Base-by-base conservation (phyloP, 139 green algal genomes). In the Parachlorella kessleri region DNA sequence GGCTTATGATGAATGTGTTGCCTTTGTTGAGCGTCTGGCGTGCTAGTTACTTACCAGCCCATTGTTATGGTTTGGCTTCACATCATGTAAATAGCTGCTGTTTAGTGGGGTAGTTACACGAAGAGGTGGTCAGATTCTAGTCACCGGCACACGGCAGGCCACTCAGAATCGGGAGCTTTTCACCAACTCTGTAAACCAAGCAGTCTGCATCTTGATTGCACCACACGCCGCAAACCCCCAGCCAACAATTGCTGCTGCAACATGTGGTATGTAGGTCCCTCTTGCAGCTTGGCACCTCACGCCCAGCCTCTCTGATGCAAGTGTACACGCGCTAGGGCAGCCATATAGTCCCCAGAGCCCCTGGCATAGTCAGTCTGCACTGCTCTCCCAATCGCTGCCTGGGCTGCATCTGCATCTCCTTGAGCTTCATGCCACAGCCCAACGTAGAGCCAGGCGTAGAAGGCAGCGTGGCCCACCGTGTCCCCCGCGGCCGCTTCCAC, bases 361-460 rank as follows among this genome's bases (percentile, higher is more conserved):
- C 71, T 74, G 14, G 85, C 92, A 71, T 96, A 96, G 6, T 74
- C 75, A 9, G 91, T 95, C 2, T 66, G 41, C 3, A 87, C 78
- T 9, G 91, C 87, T 7, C 72, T 41, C 41, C 40, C 6, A 23
- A 96, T 88, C 6, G 85, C 83, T 7, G 68, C 64, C 54, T 83
- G 48, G 6, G 91, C 89, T 28, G 40, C 80, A 3, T 30, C 81
- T 1, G 72, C 55, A 32, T 91, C 24, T 10, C 85, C 83, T 14
- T 90, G 72, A 3, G 86, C 83, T 78, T 98, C 94, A 55, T 95
- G 70, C 75, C 80, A 97, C 59, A 98, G 86, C 0, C 88, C 94
- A 18, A 88, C 79, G 70, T 98, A 98, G 71, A 97, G 81, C 21
- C 76, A 40, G 3, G 86, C 85, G 71, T 97, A 97, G 72, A 97